Conservation (phyloP, 306 rosid species). For the Gastrolobium bilobum region DNA sequence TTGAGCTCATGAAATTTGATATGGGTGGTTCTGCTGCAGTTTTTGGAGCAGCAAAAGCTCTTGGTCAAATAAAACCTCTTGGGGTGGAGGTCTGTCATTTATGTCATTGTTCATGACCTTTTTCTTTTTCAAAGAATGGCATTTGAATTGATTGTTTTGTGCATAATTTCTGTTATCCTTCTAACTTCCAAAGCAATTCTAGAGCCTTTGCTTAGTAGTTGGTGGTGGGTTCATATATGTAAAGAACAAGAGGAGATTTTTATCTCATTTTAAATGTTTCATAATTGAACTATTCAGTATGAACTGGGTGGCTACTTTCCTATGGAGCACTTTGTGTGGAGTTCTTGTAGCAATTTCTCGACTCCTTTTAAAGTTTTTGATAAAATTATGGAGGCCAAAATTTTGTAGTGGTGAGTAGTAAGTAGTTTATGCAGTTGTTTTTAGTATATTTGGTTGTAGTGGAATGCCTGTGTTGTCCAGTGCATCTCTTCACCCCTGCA, state of each 20-base stretch:
- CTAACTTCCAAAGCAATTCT: slow-evolving; percentile 32
- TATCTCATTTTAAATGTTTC: slow-evolving; percentile 28
- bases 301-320: not conserved
- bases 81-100: slow-evolving; percentile 86
- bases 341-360: slow-evolving; percentile 31
- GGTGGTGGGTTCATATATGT: slow-evolving; percentile 19
- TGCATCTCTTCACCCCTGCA: slow-evolving; percentile 8
- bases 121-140: slow-evolving; percentile 11
- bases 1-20: slow-evolving; percentile 90
- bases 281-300: slow-evolving; percentile 34
- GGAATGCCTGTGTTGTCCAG: slow-evolving; percentile 7
- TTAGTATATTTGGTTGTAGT: slow-evolving; percentile 13
- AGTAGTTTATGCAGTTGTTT: slow-evolving; percentile 5
- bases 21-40: slow-evolving; percentile 98
- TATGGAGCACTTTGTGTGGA: slow-evolving; percentile 9
- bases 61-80: slow-evolving; percentile 89
- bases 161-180: not conserved
- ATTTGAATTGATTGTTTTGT: slow-evolving; percentile 20
- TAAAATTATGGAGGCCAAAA: not conserved
- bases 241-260: not conserved
- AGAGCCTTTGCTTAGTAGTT: slow-evolving; percentile 25
- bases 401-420: not conserved
- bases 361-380: slow-evolving; percentile 17
- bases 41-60: slow-evolving; percentile 95
- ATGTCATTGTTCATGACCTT: slow-evolving; percentile 31